Evolutionary conservation across 2,329 filamentous ascomycete species (phyloP).

Genomic region (Pestalotiopsis fici): DNA sequence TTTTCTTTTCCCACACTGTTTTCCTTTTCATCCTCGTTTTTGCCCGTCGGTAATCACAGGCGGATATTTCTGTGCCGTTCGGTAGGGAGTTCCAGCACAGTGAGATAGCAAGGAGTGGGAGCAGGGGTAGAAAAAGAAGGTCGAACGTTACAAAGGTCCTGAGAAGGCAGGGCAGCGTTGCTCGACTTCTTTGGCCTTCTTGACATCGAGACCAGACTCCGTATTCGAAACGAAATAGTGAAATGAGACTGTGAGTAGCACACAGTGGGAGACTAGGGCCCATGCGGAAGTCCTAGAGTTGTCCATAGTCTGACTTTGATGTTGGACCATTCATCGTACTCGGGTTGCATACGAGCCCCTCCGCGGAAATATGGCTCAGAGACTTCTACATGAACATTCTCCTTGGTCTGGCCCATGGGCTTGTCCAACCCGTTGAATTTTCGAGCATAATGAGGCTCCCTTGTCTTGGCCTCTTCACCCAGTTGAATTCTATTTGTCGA

Average conservation of each 20-base stretch:
- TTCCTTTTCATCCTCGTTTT: neutral
- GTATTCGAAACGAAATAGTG: neutral
- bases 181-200: neutral
- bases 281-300: neutral
- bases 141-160: neutral
- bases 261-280: neutral
- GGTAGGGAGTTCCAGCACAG: neutral
- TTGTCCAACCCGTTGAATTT: no score
- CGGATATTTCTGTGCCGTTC: neutral
- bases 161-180: neutral
- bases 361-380: no score
- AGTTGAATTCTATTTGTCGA: no score
- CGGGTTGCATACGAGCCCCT: neutral
- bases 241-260: neutral
- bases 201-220: neutral
- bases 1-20: neutral
- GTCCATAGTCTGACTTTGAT: neutral
- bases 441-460: no score
- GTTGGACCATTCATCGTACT: neutral
- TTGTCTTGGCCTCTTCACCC: no score
- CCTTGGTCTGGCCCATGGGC: no score
- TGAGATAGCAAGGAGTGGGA: neutral
- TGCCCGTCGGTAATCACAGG: neutral
- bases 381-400: no score
- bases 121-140: neutral